Evolutionary conservation across 2,329 filamentous ascomycete species (phyloP), one percentile per base, ranked within the genome.

Genomic region (Juglanconis sp.): DNA sequence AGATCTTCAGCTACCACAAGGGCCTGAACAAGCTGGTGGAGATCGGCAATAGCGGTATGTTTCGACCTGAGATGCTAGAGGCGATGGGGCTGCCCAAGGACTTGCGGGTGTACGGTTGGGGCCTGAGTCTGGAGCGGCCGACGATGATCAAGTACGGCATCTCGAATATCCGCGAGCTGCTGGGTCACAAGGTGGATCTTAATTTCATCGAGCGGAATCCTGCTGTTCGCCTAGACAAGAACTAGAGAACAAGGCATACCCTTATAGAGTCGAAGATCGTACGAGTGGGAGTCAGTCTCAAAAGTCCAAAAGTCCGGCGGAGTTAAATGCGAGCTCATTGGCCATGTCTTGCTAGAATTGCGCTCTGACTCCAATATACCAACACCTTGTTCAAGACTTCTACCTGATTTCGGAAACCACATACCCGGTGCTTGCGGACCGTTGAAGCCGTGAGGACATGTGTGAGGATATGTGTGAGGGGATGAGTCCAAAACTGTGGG

Each of bases 11-110:
- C 66, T 98, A 89, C 80, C 95, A 98, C 81, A 85, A 89, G 70
- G 94, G 92, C 3, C 79, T 97, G 53, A 86, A 86, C 69, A 96
- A 96, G 80, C 89, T 96, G 79, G 91, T 98, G 32, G 95, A 98
- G 79, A 98, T 98, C 72, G 95, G 95, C 62, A 98, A 99, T 79
- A 94, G 89, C 68, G 95, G 95, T 65, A 98, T 99, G 93, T 99
- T 99, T 87, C 84, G 95, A 66, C 93, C 95, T 1, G 95, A 99
- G 77, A 97, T 98, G 94, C 76, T 97, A 70, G 90, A 96, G 77
- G 82, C 92, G 5, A 96, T 97, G 93, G 94, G 94, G 38, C 76
- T 98, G 70, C 93, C 93, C 31, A 92, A 88, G 77, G 90, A 96
- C 70, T 87, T 98, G 86, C 82, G 90, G 64, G 93, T 97, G 9